Evolutionary conservation across 2,329 filamentous ascomycete species (phyloP), one percentile per base, ranked within the genome.

Genomic region (Annulohypoxylon truncatum): DNA sequence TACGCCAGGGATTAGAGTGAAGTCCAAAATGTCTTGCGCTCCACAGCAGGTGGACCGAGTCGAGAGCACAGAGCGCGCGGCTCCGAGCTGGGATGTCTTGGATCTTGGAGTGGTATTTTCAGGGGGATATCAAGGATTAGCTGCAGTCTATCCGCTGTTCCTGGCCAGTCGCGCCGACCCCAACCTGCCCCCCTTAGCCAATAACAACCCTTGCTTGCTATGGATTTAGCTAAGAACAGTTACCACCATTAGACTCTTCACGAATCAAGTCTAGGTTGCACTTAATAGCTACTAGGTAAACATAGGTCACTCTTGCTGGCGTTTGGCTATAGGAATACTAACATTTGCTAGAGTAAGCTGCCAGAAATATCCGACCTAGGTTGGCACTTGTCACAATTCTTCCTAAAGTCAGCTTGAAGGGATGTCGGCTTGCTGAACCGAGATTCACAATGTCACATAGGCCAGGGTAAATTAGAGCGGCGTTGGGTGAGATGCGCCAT

Each of bases 41-140:
- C 70, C 64, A 68, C 64, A 61, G 51, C 50, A 59, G 58, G 70
- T 72, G 50, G 61, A 50, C 64, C 61, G 63, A 68, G 44, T 66
- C 61, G 64, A 68, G 52, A 61, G 67, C 64, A 69, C 67, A 72
- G 71, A 72, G 72, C 72, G 74, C 74, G 74, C 74, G 74, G 74
- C 68, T 76, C 69, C 58, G 48, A 60, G 61, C 54, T 48, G 57
- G 64, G 67, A 26, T 68, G 70, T 68, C 67, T 71, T 67, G 64
- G 66, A 70, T 66, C 48, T 56, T 59, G 59, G 54, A 40, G 73
- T 74, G 46, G 72, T 68, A 74, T 74, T 72, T 70, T 73, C 73
- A 75, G 73, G 72, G 73, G 72, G 48, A 15, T 38, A 24, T 47
- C 68, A 54, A 66, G 66, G 66, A 64, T 64, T 26, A 64, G 28